Base-by-base conservation (phyloP, 2,329 filamentous ascomycete species). In the Pyrenochaeta sp. region DNA sequence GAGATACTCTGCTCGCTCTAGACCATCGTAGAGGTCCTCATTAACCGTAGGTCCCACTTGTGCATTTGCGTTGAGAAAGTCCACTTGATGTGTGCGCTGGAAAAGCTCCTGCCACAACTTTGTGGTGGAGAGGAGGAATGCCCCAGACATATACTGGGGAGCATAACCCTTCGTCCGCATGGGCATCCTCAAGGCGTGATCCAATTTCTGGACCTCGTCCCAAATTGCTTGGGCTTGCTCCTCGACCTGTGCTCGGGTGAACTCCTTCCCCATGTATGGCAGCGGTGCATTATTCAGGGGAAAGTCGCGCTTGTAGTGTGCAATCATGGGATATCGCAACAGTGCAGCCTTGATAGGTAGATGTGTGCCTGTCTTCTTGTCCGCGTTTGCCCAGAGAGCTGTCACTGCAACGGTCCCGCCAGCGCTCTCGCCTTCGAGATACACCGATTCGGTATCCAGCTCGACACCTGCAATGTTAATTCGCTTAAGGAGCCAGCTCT, bases 351-450 rank as follows among this genome's bases (percentile, higher is more conserved):
- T 11, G 15, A 41, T 29, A 5, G 7, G 20, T 1, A 41, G 20
- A 2, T 27, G 19, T 3, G 18, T 5, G 7, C 17, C 38, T 6
- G 14, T 13, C 7, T 2, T 18, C 7, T 9, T 15, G 7, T 21
- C 30, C 13, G 29, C 37, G 8, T 41, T 41, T 4, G 27, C 15
- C 8, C 22, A 41, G 17, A 35, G n/a, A 9, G 38, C 23, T n/a
- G 29, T 41, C 6, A 41, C 30, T n/a, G 30, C 38, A 3, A 30
- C 38, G 4, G 34, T 29, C 1, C 9, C 39, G 15, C 39, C 39
- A 7, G 39, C 39, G 7, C 39, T 41, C 13, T 41, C 39, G 7
- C 39, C 39, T 14, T 41, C 39, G 4, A 41, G 3, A 7, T 11
- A 15, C 1, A 32, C 30, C 11, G 7, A 11, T 4, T 32, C 30